A percentile compares a stretch with the other conserved stretches of the same genome.
phyloP scores from a whole-genome alignment of 164 flowering plant genomes.

The Aristolochia contorta region DNA sequence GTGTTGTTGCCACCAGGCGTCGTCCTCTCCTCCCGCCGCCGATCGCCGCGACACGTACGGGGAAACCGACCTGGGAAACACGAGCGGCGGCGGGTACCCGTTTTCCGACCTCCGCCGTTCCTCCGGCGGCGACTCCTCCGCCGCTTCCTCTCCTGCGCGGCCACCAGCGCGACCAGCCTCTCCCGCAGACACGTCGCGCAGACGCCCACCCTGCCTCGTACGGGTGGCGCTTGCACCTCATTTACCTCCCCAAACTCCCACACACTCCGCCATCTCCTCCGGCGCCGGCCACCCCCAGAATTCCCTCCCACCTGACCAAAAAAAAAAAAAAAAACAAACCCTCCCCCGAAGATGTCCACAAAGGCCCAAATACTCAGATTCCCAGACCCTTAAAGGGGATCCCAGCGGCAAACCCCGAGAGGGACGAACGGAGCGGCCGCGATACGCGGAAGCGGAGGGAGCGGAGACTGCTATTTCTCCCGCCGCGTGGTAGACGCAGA shows the following conservation, averaged over 20 bases:
- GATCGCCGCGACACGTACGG: constrained; percentile 62
- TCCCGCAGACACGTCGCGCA: constrained; percentile 91
- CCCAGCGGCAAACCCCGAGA: too few species aligned
- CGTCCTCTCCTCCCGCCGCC: constrained; percentile 9
- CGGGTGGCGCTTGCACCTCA: constrained; percentile 76
- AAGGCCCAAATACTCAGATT: too few species aligned
- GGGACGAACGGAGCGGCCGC: too few species aligned
- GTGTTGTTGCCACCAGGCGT: constrained; percentile 8
- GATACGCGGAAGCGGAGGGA: too few species aligned
- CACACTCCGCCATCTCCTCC: too few species aligned
- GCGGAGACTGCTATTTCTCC: too few species aligned
- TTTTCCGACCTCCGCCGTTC: constrained; percentile 7
- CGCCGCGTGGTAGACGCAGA: too few species aligned
- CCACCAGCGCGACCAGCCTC: constrained; percentile 50
- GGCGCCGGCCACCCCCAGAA: too few species aligned
- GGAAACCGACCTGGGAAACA: constrained; percentile 84
- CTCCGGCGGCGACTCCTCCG: background rate
- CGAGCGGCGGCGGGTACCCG: constrained; percentile 24
- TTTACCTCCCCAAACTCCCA: constrained; percentile 8
- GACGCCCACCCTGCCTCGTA: constrained; percentile 65
- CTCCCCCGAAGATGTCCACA: too few species aligned
- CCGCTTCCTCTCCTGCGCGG: constrained; percentile 38
- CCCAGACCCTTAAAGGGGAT: too few species aligned
- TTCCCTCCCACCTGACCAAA: too few species aligned
- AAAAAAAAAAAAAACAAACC: too few species aligned